Evolutionary conservation across 805 yeast species (phyloP), one percentile per base, ranked within the genome.

Genomic region (Kluyveromyces dobzhanskii): DNA sequence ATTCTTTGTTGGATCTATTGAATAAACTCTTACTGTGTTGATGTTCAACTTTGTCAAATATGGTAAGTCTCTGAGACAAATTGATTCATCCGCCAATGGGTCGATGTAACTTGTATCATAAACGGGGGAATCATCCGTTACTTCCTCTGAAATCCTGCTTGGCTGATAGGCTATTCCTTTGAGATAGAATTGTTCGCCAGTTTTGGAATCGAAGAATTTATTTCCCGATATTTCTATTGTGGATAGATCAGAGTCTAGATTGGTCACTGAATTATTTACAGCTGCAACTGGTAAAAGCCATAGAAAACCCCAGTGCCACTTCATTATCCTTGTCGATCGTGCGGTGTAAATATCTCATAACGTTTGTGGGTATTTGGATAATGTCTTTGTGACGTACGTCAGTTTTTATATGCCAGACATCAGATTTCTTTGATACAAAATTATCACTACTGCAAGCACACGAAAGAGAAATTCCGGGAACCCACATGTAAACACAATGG

Each of bases 151-250:
- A 14, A 51, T 47, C 31, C 56, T 46, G 48, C 78, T 73, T 32
- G 80, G 78, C 64, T 87, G 96, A 63, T 87, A 86, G 0, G 95
- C 94, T 37, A 86, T 73, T 48, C 97, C 97, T 54, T 77, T 80
- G 54, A 88, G 73, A 62, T 78, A 88, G 64, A 88, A 88, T 64
- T 85, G 94, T 31, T 82, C 73, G 9, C 87, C 90, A 47, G 79
- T 75, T 47, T 67, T 69, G 14, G 79, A 64, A 62, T 76, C 74
- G 62, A 81, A 86, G 62, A 90, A 86, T 61, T 83, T 80, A 67
- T 74, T 80, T 5, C 90, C 92, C 19, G 67, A 63, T 17, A 80
- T 70, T 42, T 76, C 81, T 42, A 85, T 74, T 8, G 75, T 25
- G 3, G 62, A 48, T 17, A 48, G 21, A 11, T 39, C 36, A 10